These are phyloP conservation scores for Penicillium sp. DNA, from an alignment of 2,329 filamentous ascomycete species.

Conservation along the genomic window DNA sequence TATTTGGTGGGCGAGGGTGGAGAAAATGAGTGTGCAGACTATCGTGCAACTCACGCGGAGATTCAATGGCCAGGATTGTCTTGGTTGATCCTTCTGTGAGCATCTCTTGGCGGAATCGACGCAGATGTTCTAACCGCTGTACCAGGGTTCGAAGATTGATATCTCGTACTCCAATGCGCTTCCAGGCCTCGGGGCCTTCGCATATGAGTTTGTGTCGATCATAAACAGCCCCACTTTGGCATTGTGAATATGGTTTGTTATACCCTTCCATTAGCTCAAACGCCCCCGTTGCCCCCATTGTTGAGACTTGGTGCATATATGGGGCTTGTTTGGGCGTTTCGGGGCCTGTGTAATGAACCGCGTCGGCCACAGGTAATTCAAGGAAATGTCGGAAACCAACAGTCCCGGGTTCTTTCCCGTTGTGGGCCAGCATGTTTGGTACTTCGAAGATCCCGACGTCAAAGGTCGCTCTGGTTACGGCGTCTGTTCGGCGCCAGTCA, in stretches of 20 bases:
- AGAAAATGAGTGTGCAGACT: constrained; percentile 41
- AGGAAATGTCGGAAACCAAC: constrained; percentile 50
- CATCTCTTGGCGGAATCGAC: constrained; percentile 36
- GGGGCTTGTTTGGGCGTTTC: constrained; percentile 19
- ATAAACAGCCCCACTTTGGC: constrained; percentile 35
- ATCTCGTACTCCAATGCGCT: constrained; percentile 43
- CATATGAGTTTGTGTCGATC: constrained; percentile 39
- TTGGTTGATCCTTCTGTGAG: constrained; percentile 29
- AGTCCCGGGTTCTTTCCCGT: constrained; percentile 48
- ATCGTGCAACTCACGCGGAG: constrained; percentile 33
- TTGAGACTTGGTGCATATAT: constrained; percentile 24
- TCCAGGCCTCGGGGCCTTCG: constrained; percentile 43
- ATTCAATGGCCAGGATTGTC: constrained; percentile 40
- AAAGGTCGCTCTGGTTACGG: constrained; percentile 40
- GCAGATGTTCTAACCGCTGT: constrained; percentile 36
- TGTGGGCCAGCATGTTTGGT: constrained; percentile 50
- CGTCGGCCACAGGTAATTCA: constrained; percentile 47
- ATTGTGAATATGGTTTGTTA: constrained; percentile 37
- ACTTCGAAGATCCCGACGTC: constrained; percentile 49
- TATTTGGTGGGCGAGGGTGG: constrained; percentile 34
- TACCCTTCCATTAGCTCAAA: constrained; percentile 38
- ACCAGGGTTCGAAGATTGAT: constrained; percentile 35
- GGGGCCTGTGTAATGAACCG: constrained; percentile 25
- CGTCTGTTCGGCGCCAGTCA: constrained; percentile 26
- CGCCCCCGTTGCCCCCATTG: constrained; percentile 30